These are phyloP conservation scores for Cladosporium austrohemisphaericum DNA, from an alignment of 2,329 filamentous ascomycete species.

Conservation along the genomic window DNA sequence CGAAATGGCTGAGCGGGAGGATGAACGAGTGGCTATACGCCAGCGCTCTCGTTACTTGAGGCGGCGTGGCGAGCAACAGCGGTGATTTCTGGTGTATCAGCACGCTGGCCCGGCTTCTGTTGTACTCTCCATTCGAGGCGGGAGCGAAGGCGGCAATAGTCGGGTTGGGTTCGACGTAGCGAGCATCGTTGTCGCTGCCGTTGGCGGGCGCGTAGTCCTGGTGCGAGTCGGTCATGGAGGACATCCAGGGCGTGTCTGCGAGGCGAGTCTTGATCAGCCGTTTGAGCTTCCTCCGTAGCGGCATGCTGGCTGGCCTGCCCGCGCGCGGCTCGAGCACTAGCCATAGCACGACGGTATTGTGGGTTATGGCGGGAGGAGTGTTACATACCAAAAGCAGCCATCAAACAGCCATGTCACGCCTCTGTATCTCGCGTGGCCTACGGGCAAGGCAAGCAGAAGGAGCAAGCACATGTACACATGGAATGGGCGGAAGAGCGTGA, in stretches of 20 bases:
- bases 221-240: slow-evolving; percentile 45
- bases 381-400: slow-evolving; percentile 28
- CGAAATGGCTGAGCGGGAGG: slow-evolving; percentile 78
- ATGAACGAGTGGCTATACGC: slow-evolving; percentile 96
- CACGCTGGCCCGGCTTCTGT: slow-evolving; percentile 46
- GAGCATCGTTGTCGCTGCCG: slow-evolving; percentile 18
- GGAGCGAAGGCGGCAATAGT: slow-evolving; percentile 91
- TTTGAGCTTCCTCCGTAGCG: slow-evolving; percentile 15
- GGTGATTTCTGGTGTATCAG: slow-evolving; percentile 97
- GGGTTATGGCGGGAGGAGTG: neutral
- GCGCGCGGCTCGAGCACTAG: neutral
- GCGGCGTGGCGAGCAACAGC: slow-evolving; percentile 85
- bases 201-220: slow-evolving; percentile 41
- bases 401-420: slow-evolving; percentile 18
- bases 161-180: slow-evolving; percentile 49
- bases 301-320: slow-evolving; percentile 9
- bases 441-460: too few species aligned
- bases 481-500: neutral
- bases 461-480: slow-evolving; percentile 6
- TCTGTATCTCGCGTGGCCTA: neutral
- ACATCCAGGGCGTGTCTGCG: slow-evolving; percentile 49
- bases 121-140: slow-evolving; percentile 56
- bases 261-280: slow-evolving; percentile 19
- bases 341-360: neutral
- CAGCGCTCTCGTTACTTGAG: slow-evolving; percentile 87